Evolutionary conservation across 2,329 filamentous ascomycete species (phyloP), one percentile per base, ranked within the genome.

Genomic region (Tolypocladium capitatum): DNA sequence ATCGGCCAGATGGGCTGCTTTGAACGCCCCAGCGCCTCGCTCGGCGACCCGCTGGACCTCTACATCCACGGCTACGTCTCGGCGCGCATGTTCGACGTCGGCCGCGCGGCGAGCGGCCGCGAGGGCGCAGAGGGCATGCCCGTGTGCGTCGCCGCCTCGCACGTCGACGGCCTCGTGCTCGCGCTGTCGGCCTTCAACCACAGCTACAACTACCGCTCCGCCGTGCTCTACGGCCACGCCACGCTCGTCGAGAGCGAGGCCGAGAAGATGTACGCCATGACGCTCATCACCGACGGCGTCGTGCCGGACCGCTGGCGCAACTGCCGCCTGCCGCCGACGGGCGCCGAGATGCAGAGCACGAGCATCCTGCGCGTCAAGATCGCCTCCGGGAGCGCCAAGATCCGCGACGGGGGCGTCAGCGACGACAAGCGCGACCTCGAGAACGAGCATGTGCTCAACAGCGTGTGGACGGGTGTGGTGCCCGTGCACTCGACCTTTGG

Each of bases 21-120:
- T 60, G 71, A 72, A 9, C 67, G 70, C 0, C 82, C 82, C 5
- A 81, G 75, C 47, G 72, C 78, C 16, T 71, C 73, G 46, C 63
- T 76, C 18, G 72, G 75, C 45, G 81, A 88, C 53, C 79, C 82
- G 0, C 71, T 88, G 5, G 82, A 89, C 49, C 74, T 84, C 52
- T 94, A 94, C 63, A 74, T 94, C 8, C 88, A 94, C 65, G 87
- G 87, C 59, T 94, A 91, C 63, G 82, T 91, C 55, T 86, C 81
- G 50, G 81, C 81, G 1, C 83, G 88, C 8, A 71, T 95, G 32
- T 84, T 91, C 73, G 83, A 82, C 53, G 63, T 84, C 8, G 72
- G 79, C 14, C 56, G 64, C 40, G 51, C 47, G 2, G 47, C 48
- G 13, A 48, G 42, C 1, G 45, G 44, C 2, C 18, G 18, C 18